phyloP scores from a whole-genome alignment of 169 alveolate genomes.

The Eimeria zaria region DNA sequence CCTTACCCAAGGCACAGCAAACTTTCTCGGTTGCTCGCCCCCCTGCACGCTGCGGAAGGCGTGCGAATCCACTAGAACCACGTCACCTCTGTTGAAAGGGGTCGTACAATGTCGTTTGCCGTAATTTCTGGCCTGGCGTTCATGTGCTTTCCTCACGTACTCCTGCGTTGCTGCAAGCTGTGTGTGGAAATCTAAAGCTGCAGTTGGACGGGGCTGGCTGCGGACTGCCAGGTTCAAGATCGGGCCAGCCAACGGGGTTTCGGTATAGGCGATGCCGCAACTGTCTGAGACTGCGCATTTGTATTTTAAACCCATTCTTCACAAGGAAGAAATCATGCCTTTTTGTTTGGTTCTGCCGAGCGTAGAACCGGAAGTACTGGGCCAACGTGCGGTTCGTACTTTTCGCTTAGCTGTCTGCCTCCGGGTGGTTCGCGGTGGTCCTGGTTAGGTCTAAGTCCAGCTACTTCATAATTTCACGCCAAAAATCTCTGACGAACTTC shows the following conservation, averaged over 20 bases:
- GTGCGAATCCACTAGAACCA: neutral
- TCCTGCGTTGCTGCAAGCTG: neutral
- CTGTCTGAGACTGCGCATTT: neutral
- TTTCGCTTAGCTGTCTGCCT: neutral
- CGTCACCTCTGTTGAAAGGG: neutral
- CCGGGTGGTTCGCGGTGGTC: neutral
- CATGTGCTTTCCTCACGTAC: neutral
- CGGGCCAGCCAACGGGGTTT: neutral
- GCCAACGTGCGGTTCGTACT: neutral
- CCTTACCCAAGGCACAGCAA: neutral
- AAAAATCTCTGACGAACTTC: neutral
- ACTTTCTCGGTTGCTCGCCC: neutral
- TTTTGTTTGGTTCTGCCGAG: neutral
- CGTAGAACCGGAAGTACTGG: neutral
- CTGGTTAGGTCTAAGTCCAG: neutral
- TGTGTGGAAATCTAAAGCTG: neutral
- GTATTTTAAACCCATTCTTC: neutral
- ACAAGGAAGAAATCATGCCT: neutral
- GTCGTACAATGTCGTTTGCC: neutral
- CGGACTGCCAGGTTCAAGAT: neutral
- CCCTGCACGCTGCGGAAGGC: neutral
- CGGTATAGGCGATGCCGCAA: neutral
- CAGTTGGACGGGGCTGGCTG: neutral
- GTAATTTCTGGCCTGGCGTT: neutral
- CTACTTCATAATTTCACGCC: neutral